Evolutionary conservation across 805 yeast species (phyloP), one percentile per base, ranked within the genome.

Genomic region (Barnettozyma wickerhamii): DNA sequence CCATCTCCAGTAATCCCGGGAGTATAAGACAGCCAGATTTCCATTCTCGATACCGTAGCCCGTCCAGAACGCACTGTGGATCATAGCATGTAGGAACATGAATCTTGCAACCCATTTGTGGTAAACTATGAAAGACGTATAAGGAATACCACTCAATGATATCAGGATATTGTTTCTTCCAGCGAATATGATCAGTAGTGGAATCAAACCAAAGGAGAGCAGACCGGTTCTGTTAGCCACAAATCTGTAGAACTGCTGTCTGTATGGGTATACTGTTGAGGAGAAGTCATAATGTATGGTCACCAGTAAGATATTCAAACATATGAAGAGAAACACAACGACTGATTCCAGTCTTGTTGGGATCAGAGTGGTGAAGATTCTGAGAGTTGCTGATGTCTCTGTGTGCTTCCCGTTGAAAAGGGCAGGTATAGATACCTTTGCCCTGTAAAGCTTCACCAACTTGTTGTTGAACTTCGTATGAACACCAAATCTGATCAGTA

Each of bases 141-240:
- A 80, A 4, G 78, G 66, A 69, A 87, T 70, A 7, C 87, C 85
- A 0, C 90, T 77, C 7, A 80, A 40, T 51, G 62, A 64, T 43
- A 72, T 74, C 46, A 84, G 55, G 29, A 85, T 65, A 57, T 81
- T 85, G 60, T 83, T 85, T 50, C 95, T 65, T 12, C 88, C 84
- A 6, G 86, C 81, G 55, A 84, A 78, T 29, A 84, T 58, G 21
- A 79, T 67, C 29, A 79, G 53, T 7, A 72, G 50, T 1, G 93
- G 91, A 39, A 80, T 40, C 30, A 60, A 53, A 2, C 64, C 65
- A 49, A 66, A 60, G 7, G 58, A 42, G 2, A 55, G 30, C 1
- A 53, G 30, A 15, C 53, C 58, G 5, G 58, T 52, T 42, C 59
- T 47, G 35, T 55, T 46, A 4, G 51, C 58, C 19, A 53, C 15